These are phyloP conservation scores for Pisolithus albus DNA, from an alignment of 768 basidiomycete genomes.

Conservation along the genomic window DNA sequence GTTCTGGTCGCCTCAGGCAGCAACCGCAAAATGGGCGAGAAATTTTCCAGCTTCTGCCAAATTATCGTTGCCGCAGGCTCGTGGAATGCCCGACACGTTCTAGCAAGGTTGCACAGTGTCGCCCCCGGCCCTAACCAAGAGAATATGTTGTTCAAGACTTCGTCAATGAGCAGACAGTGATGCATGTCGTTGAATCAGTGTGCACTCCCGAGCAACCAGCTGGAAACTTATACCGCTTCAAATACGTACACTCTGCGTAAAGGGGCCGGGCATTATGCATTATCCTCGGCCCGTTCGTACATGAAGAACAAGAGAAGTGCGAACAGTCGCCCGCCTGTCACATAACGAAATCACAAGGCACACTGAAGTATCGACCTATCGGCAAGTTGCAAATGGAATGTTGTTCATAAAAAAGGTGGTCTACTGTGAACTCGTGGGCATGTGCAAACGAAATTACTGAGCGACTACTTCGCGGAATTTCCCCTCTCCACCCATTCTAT, in stretches of 20 bases:
- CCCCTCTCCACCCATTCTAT: slow-evolving; percentile 74
- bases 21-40: background rate
- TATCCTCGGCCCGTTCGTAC: too few relatives aligned
- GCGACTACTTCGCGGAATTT: slow-evolving; percentile 34
- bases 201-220: background rate
- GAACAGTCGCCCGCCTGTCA: too few relatives aligned
- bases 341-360: too few relatives aligned
- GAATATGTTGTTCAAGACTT: background rate
- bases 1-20: background rate
- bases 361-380: too few relatives aligned
- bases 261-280: too few relatives aligned
- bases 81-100: background rate
- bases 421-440: background rate
- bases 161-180: background rate
- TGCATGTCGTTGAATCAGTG: background rate
- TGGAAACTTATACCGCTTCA: background rate
- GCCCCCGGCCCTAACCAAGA: background rate
- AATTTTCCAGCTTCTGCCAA: background rate
- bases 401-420: too few relatives aligned
- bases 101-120: background rate
- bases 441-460: background rate
- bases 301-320: too few relatives aligned
- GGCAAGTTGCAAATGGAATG: too few relatives aligned
- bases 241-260: too few relatives aligned
- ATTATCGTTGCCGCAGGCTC: background rate